Conservation (phyloP, 169 alveolate genomes). For the Cryptosporidium tyzzeri region DNA sequence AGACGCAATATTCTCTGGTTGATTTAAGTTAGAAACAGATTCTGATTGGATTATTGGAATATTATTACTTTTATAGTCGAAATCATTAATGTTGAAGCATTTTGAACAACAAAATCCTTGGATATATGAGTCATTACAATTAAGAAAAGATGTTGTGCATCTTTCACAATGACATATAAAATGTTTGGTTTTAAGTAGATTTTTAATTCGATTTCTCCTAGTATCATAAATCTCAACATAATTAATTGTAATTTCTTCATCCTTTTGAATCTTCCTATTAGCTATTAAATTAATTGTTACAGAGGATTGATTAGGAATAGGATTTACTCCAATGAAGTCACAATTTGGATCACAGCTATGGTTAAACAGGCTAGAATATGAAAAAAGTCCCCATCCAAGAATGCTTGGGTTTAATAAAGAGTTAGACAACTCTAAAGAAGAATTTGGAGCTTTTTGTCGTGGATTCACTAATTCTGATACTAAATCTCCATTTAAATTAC, state of each 20-base stretch:
- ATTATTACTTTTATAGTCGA: neutral
- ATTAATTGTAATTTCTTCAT: constrained; percentile 40
- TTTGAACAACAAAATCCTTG: constrained; percentile 51
- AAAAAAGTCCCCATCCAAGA: constrained; percentile 60
- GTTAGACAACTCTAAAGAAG: constrained; percentile 23
- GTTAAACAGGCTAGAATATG: constrained; percentile 50
- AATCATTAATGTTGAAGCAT: neutral
- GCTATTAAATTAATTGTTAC: constrained; percentile 11
- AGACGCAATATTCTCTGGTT: neutral
- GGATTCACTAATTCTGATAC: neutral
- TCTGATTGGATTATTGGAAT: constrained; percentile 4
- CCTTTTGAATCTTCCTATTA: constrained; percentile 26
- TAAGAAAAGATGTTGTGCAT: neutral
- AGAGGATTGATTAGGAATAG: neutral
- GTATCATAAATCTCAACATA: constrained; percentile 59
- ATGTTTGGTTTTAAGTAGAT: constrained; percentile 22
- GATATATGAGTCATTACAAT: constrained; percentile 16
- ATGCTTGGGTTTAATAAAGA: constrained; percentile 49
- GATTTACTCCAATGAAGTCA: constrained; percentile 32
- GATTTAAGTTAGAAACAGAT: neutral
- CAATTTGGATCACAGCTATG: constrained; percentile 76
- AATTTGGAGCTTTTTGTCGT: neutral
- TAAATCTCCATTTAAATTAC: neutral
- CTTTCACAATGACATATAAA: constrained; percentile 45
- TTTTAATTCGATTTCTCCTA: constrained; percentile 40